Percentiles rank a stretch among this genome's conserved stretches.
Evolutionary conservation across 345 rosid genomes (phyloP).

Genomic region (Gossypium longicalyx): DNA sequence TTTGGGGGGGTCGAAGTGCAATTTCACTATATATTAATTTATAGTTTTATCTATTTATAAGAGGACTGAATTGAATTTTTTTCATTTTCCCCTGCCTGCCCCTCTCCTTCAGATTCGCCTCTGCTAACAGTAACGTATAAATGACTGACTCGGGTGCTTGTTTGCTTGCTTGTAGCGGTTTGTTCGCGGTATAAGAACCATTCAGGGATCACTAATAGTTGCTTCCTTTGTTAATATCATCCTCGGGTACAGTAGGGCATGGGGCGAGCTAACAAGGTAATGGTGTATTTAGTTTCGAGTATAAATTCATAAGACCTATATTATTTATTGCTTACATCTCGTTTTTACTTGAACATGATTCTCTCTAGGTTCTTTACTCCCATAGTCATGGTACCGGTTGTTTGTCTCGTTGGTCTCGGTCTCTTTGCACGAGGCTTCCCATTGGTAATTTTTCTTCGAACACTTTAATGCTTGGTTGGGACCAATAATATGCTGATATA

Average conservation of each 20-base stretch:
- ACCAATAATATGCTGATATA: background rate
- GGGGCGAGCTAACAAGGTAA: constrained; percentile 82
- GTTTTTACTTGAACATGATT: constrained; percentile 7
- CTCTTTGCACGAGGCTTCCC: constrained; percentile 81
- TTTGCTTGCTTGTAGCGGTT: constrained; percentile 72
- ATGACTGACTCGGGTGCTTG: constrained; percentile 18
- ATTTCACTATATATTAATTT: too few species aligned
- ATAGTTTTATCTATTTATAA: too few species aligned
- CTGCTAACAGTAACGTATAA: too few species aligned
- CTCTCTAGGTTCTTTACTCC: constrained; percentile 63
- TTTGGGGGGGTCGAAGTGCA: too few species aligned
- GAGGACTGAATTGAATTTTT: too few species aligned
- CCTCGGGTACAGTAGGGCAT: constrained; percentile 61
- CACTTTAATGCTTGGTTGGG: background rate
- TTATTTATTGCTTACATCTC: background rate
- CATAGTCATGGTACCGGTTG: constrained; percentile 66
- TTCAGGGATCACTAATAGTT: constrained; percentile 88
- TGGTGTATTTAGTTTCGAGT: background rate
- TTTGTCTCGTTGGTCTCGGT: constrained; percentile 77
- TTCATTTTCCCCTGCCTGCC: too few species aligned
- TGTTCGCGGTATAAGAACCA: constrained; percentile 61
- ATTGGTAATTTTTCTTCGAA: constrained; percentile 45
- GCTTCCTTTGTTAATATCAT: constrained; percentile 77
- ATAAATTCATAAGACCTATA: background rate
- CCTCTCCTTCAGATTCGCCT: too few species aligned